Evolutionary conservation across 1,139 yeast species (phyloP).

Genomic region (Kluyveromyces sp.): DNA sequence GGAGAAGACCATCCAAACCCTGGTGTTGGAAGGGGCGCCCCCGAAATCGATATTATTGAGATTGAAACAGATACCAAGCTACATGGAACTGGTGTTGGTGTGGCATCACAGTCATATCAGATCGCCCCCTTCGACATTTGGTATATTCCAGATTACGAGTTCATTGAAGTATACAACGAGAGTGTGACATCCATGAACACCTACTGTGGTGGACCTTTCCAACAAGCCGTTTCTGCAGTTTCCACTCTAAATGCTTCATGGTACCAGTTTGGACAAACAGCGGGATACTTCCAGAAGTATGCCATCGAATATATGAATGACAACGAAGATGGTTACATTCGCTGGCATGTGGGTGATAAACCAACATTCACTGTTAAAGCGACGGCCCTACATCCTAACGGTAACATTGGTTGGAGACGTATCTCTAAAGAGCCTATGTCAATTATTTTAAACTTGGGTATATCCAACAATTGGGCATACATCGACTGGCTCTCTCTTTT

Average conservation of each 20-base stretch:
- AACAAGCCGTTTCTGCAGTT: conserved; percentile 74
- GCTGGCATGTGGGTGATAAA: conserved; percentile 73
- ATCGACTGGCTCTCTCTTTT: conserved; percentile 66
- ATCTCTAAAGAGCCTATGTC: conserved; percentile 85
- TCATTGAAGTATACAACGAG: conserved; percentile 53
- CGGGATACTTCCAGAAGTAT: conserved; percentile 54
- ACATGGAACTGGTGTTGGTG: conserved; percentile 40
- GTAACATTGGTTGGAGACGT: conserved; percentile 69
- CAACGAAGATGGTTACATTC: conserved; percentile 55
- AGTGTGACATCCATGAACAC: conserved; percentile 64
- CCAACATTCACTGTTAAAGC: conserved; percentile 60
- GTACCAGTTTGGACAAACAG: conserved; percentile 56
- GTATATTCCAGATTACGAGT: conserved; percentile 77
- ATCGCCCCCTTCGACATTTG: conserved; percentile 82
- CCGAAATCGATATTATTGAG: conserved; percentile 81
- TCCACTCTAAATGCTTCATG: conserved; percentile 65
- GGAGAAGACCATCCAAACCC: conserved; percentile 75
- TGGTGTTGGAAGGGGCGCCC: conserved; percentile 82
- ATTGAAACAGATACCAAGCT: conserved; percentile 51
- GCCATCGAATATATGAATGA: conserved; percentile 76
- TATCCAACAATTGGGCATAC: conserved; percentile 76
- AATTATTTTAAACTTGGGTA: conserved; percentile 66
- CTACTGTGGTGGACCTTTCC: conserved; percentile 78
- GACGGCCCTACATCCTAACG: conserved; percentile 68
- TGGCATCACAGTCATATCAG: conserved; percentile 77